A percentile compares a stretch with the other conserved stretches of the same genome.
Conservation (phyloP, 164 flowering plant species). For the Tinospora cordifolia region DNA sequence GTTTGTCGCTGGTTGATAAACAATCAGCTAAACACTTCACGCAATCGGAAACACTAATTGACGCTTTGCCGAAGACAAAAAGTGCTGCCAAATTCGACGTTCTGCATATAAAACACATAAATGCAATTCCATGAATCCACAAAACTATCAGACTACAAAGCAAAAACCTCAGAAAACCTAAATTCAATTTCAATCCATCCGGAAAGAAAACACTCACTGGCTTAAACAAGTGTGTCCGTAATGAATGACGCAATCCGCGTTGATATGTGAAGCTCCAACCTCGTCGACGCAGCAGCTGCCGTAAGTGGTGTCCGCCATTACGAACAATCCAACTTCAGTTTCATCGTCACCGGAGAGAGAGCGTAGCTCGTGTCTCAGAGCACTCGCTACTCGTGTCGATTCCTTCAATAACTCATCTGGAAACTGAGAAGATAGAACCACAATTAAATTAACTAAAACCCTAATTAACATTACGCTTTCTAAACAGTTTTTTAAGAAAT, state of each 20-base stretch:
- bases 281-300: conserved; percentile 98
- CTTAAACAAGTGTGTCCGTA: conserved; percentile 92
- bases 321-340: conserved; percentile 45
- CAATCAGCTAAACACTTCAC: conserved; percentile 34
- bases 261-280: conserved; percentile 75
- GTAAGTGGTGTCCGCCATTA: conserved; percentile 89
- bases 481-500: background rate
- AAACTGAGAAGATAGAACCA: conserved; percentile 40
- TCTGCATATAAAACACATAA: conserved; percentile 31
- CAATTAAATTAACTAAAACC: background rate
- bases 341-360: conserved; percentile 14
- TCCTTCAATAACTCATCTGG: conserved; percentile 86
- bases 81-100: conserved; percentile 81
- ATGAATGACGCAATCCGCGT: conserved; percentile 79
- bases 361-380: conserved; percentile 35
- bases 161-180: background rate
- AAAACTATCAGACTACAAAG: background rate
- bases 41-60: conserved; percentile 37
- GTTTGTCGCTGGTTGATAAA: conserved; percentile 37
- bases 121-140: background rate
- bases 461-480: background rate
- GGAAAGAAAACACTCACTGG: conserved; percentile 41
- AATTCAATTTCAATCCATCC: background rate
- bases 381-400: conserved; percentile 49
- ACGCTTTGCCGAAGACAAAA: conserved; percentile 74